phyloP scores from a whole-genome alignment of 1,284 basidiomycete genomes.

The Sanghuangporus sanghuang region DNA sequence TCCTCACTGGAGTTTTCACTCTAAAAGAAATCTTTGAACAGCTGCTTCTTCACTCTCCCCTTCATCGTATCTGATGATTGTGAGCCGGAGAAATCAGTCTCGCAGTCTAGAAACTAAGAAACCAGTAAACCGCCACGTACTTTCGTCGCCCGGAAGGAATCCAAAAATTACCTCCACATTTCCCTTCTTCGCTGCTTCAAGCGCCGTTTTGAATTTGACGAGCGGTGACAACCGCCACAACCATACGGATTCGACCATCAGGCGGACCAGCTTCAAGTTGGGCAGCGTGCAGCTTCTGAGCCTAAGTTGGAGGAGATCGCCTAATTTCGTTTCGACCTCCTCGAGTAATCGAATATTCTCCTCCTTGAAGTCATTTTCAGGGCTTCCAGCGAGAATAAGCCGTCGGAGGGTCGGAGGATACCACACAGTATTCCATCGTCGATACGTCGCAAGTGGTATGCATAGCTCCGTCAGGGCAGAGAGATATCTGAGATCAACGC shows the following conservation, averaged over 20 bases:
- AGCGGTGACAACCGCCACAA: not conserved
- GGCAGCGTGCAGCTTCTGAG: not conserved
- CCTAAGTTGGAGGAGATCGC: not conserved
- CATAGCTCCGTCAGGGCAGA: not conserved
- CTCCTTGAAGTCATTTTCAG: not conserved
- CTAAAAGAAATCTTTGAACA: not conserved
- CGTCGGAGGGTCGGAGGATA: not conserved
- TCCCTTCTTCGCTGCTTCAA: not conserved
- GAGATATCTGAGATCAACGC: not conserved
- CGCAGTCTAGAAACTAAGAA: not conserved
- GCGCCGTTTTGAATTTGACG: not conserved
- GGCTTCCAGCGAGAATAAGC: not conserved
- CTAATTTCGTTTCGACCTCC: not conserved
- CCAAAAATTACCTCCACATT: not conserved
- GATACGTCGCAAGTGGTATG: not conserved
- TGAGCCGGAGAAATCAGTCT: not conserved
- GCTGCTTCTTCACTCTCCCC: not conserved
- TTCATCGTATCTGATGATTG: not conserved
- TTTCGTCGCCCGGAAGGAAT: not conserved
- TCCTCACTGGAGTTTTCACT: not conserved
- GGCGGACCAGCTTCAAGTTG: not conserved
- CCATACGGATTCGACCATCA: not conserved
- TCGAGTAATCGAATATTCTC: not conserved
- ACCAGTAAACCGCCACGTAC: not conserved
- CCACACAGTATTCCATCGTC: not conserved